Evolutionary conservation across 176 grass and related monocot species (phyloP), one percentile per base, ranked within the genome.

Genomic region (Dactylis glomerata): DNA sequence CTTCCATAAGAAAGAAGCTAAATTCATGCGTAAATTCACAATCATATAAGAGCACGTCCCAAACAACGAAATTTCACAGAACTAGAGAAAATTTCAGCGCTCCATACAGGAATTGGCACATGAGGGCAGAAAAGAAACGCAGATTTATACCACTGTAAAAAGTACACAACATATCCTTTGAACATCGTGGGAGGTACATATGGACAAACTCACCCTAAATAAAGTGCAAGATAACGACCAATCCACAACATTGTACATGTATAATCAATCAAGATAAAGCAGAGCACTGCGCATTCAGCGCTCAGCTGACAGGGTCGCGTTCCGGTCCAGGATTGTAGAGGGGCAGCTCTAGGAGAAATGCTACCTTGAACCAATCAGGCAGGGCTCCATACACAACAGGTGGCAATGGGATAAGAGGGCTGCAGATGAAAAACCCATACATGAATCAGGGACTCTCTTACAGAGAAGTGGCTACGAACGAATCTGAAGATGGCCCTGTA

Each of bases 361-460:
- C 87, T 11, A 47, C 72, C 86, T 95, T 98, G 89, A 98, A 93
- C 96, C 96, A 98, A 26, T 75, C 46, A 62, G 96, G 96, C 56
- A 90, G 45, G 38, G 82, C 86, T 87, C 89, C 96, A 75, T 98
- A 95, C 28, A 94, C 45, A 58, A 79, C 40, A 17, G 91, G 93
- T 74, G 93, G 96, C 30, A 98, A 56, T 32, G 91, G 96, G 86
- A 98, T 87, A 57, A 98, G 87, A 81, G 96, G 96, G 69, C 96
- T 98, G 91, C 28, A 76, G 34, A 89, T 40, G 34, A 65, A 86
- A 63, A 84, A 27, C 19, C 5, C 47, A 14, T 63, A 47, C 16
- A n/a, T 30, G 56, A 38, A 47, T 49, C 40, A 75, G 62, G 38
- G 44, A 73, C 7, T 49, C 14, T 63, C 26, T 38, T 86, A 10